These are phyloP conservation scores for Hanseniaspora nectarophila DNA, from an alignment of 805 yeast genomes.

Conservation along the genomic window DNA sequence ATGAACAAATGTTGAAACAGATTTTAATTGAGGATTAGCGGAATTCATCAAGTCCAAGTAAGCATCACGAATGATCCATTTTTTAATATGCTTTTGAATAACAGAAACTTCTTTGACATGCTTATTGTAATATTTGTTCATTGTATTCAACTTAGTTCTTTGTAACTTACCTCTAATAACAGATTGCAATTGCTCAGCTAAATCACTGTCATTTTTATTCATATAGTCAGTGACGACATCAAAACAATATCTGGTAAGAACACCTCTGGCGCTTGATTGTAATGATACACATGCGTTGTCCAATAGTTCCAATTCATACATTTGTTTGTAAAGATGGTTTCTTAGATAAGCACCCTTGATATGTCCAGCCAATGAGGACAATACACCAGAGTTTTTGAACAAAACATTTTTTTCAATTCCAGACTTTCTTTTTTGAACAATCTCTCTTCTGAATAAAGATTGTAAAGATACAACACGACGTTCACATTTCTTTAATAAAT, in stretches of 20 bases:
- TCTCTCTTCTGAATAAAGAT: slow-evolving; percentile 40
- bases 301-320: slow-evolving; percentile 19
- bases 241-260: slow-evolving; percentile 42
- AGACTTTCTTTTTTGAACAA: slow-evolving; percentile 23
- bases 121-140: slow-evolving; percentile 38
- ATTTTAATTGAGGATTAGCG: slow-evolving; percentile 65
- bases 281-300: slow-evolving; percentile 30
- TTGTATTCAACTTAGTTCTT: slow-evolving; percentile 30
- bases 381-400: neutral
- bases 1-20: slow-evolving; percentile 64
- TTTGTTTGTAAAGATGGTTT: slow-evolving; percentile 31
- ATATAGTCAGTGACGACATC: slow-evolving; percentile 46
- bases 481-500: neutral
- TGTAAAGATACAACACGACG: slow-evolving; percentile 33
- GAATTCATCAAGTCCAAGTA: slow-evolving; percentile 58
- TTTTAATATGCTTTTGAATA: slow-evolving; percentile 64
- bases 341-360: slow-evolving; percentile 36
- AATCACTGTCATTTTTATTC: slow-evolving; percentile 30
- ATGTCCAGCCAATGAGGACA: neutral
- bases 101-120: slow-evolving; percentile 51
- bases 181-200: slow-evolving; percentile 40
- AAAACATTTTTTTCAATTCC: neutral
- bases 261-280: slow-evolving; percentile 55
- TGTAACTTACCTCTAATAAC: slow-evolving; percentile 37
- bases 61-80: slow-evolving; percentile 55